Evolutionary conservation across 805 yeast species (phyloP).

Genomic region (Henningerozyma blattae): DNA sequence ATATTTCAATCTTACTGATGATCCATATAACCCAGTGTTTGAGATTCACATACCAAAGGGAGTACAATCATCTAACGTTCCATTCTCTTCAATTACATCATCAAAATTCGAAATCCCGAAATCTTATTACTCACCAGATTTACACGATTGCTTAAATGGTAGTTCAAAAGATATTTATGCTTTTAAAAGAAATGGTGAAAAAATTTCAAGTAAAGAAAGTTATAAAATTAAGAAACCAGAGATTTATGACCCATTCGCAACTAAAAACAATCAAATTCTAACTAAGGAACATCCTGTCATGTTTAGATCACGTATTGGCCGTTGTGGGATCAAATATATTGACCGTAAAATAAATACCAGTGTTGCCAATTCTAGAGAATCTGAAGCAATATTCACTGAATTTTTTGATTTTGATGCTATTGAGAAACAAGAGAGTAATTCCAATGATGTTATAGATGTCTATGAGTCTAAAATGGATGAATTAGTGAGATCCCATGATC

Average conservation of each 20-base stretch:
- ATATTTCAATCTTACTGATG: constrained; percentile 79
- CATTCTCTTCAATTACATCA: constrained; percentile 70
- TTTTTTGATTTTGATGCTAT: constrained; percentile 30
- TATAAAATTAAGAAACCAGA: constrained; percentile 24
- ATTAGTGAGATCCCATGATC: constrained; percentile 39
- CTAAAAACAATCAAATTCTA: constrained; percentile 18
- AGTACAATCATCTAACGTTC: constrained; percentile 51
- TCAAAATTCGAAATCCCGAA: constrained; percentile 54
- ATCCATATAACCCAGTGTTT: constrained; percentile 71
- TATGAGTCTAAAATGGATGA: constrained; percentile 37
- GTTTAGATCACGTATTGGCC: constrained; percentile 63
- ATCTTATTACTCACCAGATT: constrained; percentile 33
- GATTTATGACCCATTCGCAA: constrained; percentile 24
- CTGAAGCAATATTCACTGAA: constrained; percentile 15
- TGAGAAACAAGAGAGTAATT: constrained; percentile 15
- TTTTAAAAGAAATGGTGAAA: constrained; percentile 22
- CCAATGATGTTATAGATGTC: constrained; percentile 25
- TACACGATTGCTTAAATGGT: constrained; percentile 21
- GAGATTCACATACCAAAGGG: constrained; percentile 47
- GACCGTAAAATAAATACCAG: constrained; percentile 51
- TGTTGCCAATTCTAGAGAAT: constrained; percentile 21
- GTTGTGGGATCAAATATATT: constrained; percentile 56
- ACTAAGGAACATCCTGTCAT: constrained; percentile 37
- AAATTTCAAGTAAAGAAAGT: constrained; percentile 12
- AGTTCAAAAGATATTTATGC: constrained; percentile 13